A percentile compares a stretch with the other conserved stretches of the same genome.
phyloP scores from a whole-genome alignment of 106 monocot species.

The Apostasia ramifera region DNA sequence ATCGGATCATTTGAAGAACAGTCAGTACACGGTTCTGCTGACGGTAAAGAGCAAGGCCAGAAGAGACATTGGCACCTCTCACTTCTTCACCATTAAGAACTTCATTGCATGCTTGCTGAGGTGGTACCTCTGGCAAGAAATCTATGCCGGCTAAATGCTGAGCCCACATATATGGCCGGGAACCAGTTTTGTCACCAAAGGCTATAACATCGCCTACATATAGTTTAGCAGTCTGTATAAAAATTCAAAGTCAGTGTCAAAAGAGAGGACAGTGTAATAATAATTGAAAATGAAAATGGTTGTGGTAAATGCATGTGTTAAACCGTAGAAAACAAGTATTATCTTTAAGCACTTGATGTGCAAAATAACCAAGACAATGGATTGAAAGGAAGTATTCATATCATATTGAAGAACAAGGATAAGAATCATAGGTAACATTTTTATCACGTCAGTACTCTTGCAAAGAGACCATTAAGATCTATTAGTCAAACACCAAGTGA shows the following conservation, averaged over 20 bases:
- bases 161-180: constrained; percentile 91
- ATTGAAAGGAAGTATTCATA: too few species aligned
- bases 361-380: too few species aligned
- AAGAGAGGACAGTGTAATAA: not conserved
- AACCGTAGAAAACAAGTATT: too few species aligned
- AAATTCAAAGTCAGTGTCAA: constrained; percentile 2
- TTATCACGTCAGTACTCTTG: too few species aligned
- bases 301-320: not conserved
- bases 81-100: constrained; percentile 10
- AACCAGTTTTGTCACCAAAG: constrained; percentile 46
- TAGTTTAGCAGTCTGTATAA: constrained; percentile 72
- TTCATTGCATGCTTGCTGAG: constrained; percentile 18
- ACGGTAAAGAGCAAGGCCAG: constrained; percentile 73
- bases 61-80: constrained; percentile 25
- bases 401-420: too few species aligned
- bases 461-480: too few species aligned
- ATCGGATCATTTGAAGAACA: constrained; percentile 84
- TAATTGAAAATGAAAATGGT: too few species aligned
- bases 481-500: too few species aligned
- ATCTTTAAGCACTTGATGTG: too few species aligned
- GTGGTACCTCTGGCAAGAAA: constrained; percentile 78
- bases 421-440: too few species aligned
- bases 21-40: constrained; percentile 83
- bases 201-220: constrained; percentile 43
- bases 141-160: constrained; percentile 98